A percentile compares a stretch with the other conserved stretches of the same genome.
phyloP scores from a whole-genome alignment of 2,329 filamentous ascomycete genomes.

The Nothopassalora personata region DNA sequence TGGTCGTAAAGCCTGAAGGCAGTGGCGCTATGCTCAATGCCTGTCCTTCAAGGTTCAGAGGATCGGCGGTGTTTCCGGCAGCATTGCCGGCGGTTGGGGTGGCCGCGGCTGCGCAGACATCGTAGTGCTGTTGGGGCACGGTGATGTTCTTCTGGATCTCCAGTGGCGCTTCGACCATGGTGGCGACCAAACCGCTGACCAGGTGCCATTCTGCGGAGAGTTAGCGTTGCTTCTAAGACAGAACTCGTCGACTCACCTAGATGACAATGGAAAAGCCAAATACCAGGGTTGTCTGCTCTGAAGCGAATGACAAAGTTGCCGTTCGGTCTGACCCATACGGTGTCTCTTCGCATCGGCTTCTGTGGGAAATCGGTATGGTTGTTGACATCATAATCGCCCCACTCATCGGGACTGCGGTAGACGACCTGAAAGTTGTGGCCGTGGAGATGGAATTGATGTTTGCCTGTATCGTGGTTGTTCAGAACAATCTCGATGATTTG shows the following conservation, averaged over 20 bases:
- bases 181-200: slow-evolving; percentile 47
- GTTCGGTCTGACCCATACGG: slow-evolving; percentile 49
- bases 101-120: slow-evolving; percentile 51
- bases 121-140: slow-evolving; percentile 59
- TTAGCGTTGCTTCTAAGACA: background rate
- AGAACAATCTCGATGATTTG: slow-evolving; percentile 67
- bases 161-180: slow-evolving; percentile 47
- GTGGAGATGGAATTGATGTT: slow-evolving; percentile 71
- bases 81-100: slow-evolving; percentile 61
- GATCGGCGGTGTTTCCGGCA: slow-evolving; percentile 61
- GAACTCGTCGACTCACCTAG: slow-evolving; percentile 8
- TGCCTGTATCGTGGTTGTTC: slow-evolving; percentile 69
- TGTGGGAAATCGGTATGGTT: slow-evolving; percentile 35
- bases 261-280: slow-evolving; percentile 47
- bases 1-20: slow-evolving; percentile 64
- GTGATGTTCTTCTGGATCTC: slow-evolving; percentile 56
- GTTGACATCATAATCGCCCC: slow-evolving; percentile 30
- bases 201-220: slow-evolving; percentile 45
- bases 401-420: slow-evolving; percentile 32
- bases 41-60: slow-evolving; percentile 59
- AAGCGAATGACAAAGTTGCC: slow-evolving; percentile 54
- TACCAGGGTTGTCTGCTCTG: slow-evolving; percentile 34
- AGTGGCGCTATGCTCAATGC: slow-evolving; percentile 52
- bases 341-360: slow-evolving; percentile 49
- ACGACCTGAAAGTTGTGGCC: slow-evolving; percentile 67